Base-by-base conservation (phyloP, 2,329 filamentous ascomycete species). In the Blastomyces gilchristii region DNA sequence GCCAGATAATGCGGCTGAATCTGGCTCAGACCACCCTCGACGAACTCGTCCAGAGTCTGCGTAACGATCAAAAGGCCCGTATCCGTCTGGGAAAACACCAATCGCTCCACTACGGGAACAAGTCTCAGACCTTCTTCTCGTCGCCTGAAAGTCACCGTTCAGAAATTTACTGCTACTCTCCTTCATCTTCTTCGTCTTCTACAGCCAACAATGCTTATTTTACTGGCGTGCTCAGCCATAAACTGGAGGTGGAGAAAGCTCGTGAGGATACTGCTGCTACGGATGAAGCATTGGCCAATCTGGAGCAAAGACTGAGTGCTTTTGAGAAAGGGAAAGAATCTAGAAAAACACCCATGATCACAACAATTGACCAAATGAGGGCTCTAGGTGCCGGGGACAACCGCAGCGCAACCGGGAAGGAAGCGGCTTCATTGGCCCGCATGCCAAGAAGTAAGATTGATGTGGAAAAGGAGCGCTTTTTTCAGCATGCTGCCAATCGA, bases 261-360 rank as follows among this genome's bases (percentile, higher is more conserved):
- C 78, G 81, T 71, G 77, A 81, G 70, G 81, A 78, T 45, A 82
- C 80, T 53, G 80, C 81, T 37, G 82, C 81, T 65, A 80, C 80
- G 49, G 85, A 87, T 71, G 80, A 82, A 64, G 85, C 85, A 37
- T 73, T 87, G 72, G 82, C 82, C 61, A 80, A 79, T 49, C 76
- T 87, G 62, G 81, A 85, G 72, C 83, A 79, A 71, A 85, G 79
- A 69, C 77, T 87, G 71, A 84, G 80, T 65, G 81, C 82, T 28
- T 80, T 83, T 60, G 78, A 85, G 69, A 78, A 85, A 69, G 80
- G 84, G 67, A 85, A 85, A 73, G 80, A 85, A 72, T 83, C 83
- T 47, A 84, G 83, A 71, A 82, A 82, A 76, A 77, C 75, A 1
- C 73, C 74, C 61, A 68, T 77, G 45, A 74, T 78, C 62, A 72